Base-by-base conservation (phyloP, 805 yeast species). In the Cyberlindnera bimundalis region DNA sequence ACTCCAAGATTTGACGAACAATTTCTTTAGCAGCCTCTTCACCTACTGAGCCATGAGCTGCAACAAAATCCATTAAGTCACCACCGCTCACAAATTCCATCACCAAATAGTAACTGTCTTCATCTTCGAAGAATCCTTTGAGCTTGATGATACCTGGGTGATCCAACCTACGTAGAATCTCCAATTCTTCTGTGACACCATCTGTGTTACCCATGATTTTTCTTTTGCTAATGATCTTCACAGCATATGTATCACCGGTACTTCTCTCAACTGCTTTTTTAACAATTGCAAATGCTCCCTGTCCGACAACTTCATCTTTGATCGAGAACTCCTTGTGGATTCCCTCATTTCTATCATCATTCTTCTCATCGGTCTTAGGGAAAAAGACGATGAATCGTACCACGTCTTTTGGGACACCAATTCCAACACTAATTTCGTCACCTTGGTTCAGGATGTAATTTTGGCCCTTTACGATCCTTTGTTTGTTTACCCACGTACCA, bases 21-120 rank as follows among this genome's bases (percentile, higher is more conserved):
- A 93, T 86, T 45, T 86, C 96, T 51, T 84, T 81, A 8, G 90
- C 85, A 4, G 95, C 93, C 35, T 79, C 89, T 61, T 93, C 99
- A 12, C 91, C 91, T 15, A 93, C 84, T 3, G 91, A 78, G 3
- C 97, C 97, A 62, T 86, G 84, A 3, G 89, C 86, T 1, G 95
- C 91, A 2, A 91, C 95, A 64, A 87, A 90, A 66, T 93, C 99
- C 99, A 93, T 93, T 38, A 93, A 68, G 61, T 93, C 99, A 19
- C 99, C 99, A 13, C 97, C 97, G 2, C 95, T 82, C 20, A 93
- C 95, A 54, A 81, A 85, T 58, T 93, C 99, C 97, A 93, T 91
- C 7, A 93, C 91, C 48, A 93, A 68, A 60, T 87, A 91, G 60
- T 86, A 86, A 54, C 75, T 78, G 43, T 82, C 85, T 5, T 70